These are phyloP conservation scores for Stemphylium beticola DNA, from an alignment of 2,329 filamentous ascomycete genomes.

Conservation along the genomic window DNA sequence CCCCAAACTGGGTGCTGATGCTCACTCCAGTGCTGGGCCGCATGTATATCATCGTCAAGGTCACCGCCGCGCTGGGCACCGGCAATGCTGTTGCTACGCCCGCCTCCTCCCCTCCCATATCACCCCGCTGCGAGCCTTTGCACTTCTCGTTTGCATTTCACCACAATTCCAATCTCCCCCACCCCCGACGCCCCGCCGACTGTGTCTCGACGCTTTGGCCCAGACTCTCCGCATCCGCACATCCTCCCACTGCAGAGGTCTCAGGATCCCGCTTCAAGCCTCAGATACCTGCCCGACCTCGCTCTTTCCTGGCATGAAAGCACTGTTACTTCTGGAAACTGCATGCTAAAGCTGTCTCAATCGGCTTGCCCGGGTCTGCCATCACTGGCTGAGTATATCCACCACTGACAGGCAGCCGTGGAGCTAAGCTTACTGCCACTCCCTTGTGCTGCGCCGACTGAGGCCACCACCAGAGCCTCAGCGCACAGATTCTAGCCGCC, in stretches of 20 bases:
- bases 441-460: constrained; percentile 38
- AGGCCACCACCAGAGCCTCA: constrained; percentile 40
- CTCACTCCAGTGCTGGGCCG: constrained; percentile 24
- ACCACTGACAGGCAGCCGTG: constrained; percentile 30
- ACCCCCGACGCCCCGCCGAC: constrained; percentile 36
- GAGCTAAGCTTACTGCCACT: constrained; percentile 42
- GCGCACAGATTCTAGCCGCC: constrained; percentile 28
- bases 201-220: constrained; percentile 48
- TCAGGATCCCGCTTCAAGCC: constrained; percentile 33
- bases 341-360: constrained; percentile 33
- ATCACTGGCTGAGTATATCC: constrained; percentile 20
- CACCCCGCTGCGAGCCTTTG: constrained; percentile 14
- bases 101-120: constrained; percentile 14
- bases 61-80: constrained; percentile 32
- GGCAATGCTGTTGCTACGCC: constrained; percentile 14
- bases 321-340: constrained; percentile 25
- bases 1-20: constrained; percentile 34
- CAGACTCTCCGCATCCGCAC: constrained; percentile 39
- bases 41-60: constrained; percentile 35
- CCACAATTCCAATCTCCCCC: constrained; percentile 20
- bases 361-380: constrained; percentile 26
- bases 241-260: constrained; percentile 39
- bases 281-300: constrained; percentile 32
- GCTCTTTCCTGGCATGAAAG: constrained; percentile 22
- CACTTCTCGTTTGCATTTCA: constrained; percentile 33